Evolutionary conservation across 805 yeast species (phyloP), one percentile per base, ranked within the genome.

Genomic region (Cyberlindnera suaveolens): DNA sequence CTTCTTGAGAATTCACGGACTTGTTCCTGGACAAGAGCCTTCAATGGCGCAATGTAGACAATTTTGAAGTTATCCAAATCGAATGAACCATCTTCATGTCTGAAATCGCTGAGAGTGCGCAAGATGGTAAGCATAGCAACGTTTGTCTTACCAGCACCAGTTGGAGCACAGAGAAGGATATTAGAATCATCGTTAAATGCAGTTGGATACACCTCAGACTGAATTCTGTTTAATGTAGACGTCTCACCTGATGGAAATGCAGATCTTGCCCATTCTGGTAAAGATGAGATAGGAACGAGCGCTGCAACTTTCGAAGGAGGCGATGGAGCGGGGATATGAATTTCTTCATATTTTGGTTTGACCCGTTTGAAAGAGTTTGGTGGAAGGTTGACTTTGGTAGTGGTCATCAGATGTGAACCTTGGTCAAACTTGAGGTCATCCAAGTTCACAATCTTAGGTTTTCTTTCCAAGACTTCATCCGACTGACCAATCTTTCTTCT

Each of bases 141-240:
- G 60, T 93, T 93, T 18, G 99, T 91, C 61, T 91, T 91, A 67
- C 99, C 99, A 3, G 96, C 96, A 67, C 99, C 99, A 0, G 99
- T 91, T 6, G 99, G 99, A 1, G 99, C 98, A 72, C 98, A 91
- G 52, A 91, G 67, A 15, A 91, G 66, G 33, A 93, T 60, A 54
- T 90, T 91, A 5, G 72, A 71, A 56, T 86, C 93, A 1, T 75
- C 65, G 4, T 71, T 56, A 50, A 91, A 86, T 0, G 96, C 96
- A n/a, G 68, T 58, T 1, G 93, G 93, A 50, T 65, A 87, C 0
- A 90, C 88, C 47, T 75, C 76, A 1, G 96, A 85, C 62, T 93
- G 99, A 14, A 93, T 77, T 41, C 87, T 67, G 61, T 93, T 93
- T 50, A 93, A 71, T 1, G 81, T 67, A 2, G 72, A 56, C 0